Evolutionary conservation across 2,329 filamentous ascomycete species (phyloP), one percentile per base, ranked within the genome.

Genomic region (Penicillium italicum): DNA sequence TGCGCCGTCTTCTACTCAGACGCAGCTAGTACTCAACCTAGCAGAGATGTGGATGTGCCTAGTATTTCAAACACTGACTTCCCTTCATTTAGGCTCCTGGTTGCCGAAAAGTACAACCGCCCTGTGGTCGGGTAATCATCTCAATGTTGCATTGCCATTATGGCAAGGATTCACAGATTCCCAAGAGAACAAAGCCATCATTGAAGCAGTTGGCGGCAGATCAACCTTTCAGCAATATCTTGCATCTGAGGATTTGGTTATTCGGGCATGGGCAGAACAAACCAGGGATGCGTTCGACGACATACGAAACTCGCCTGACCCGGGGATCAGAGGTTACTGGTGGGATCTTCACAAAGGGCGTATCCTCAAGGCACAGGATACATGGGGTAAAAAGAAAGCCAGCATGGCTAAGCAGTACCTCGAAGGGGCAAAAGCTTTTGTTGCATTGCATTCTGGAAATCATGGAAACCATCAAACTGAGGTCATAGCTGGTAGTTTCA

Each of bases 21-120:
- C 22, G 6, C 53, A 54, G 22, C 42, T 50, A 5, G 12, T 59
- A 16, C 26, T 61, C 3, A 59, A 57, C 42, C 30, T 61, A 4
- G 31, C 42, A 38, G 59, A 57, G 33, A 61, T 61, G 44, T 59
- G 53, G 53, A 56, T 53, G 53, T 28, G 53, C 20, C 42, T 50
- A 22, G 16, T 55, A 2, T 61, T 59, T 20, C 53, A 59, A 41
- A 59, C 56, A n/a, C 26, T 61, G 14, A 41, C 41, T 12, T 16
- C 33, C 11, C 6, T 49, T 22, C 38, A 55, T 22, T 24, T 61
- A n/a, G 47, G 31, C 57, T 55, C 33, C 33, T 41, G 38, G 22
- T 41, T 61, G 14, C 53, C 53, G 2, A 12, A 45, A 20, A 22
- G 8, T 18, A 22, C 47, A 6, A 40, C 37, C 2, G 20, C 24